Conservation (phyloP, 331 rosid genomes). For the Saraca asoca region DNA sequence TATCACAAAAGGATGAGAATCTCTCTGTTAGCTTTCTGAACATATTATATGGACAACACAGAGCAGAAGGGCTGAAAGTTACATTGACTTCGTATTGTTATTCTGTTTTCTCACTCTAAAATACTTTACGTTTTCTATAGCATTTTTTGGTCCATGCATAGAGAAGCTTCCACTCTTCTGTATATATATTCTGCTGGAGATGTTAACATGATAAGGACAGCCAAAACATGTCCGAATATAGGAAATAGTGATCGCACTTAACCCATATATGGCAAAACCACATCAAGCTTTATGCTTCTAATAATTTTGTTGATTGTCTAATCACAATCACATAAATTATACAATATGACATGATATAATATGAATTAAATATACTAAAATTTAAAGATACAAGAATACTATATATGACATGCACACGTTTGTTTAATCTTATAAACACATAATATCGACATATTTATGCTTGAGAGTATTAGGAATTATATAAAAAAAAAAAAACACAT, state of each 20-base stretch:
- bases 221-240: constrained; percentile 21
- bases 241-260: not conserved
- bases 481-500: too few relatives aligned
- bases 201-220: constrained; percentile 29
- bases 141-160: not conserved
- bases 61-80: constrained; percentile 37
- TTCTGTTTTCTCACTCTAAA: not conserved
- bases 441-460: too few relatives aligned
- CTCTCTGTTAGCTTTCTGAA: constrained; percentile 35
- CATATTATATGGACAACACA: constrained; percentile 39
- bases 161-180: not conserved
- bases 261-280: not conserved
- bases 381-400: too few relatives aligned
- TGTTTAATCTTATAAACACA: too few relatives aligned
- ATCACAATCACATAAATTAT: too few relatives aligned
- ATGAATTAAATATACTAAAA: too few relatives aligned
- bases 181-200: not conserved
- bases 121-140: constrained; percentile 12
- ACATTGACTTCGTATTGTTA: constrained; percentile 30
- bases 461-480: too few relatives aligned
- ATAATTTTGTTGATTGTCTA: too few relatives aligned
- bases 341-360: too few relatives aligned
- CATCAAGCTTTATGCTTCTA: too few relatives aligned
- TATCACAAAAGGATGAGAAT: constrained; percentile 23
- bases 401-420: too few relatives aligned